Base-by-base conservation (phyloP, 2,329 filamentous ascomycete genomes). In the Rhexocercosporidium sp. region DNA sequence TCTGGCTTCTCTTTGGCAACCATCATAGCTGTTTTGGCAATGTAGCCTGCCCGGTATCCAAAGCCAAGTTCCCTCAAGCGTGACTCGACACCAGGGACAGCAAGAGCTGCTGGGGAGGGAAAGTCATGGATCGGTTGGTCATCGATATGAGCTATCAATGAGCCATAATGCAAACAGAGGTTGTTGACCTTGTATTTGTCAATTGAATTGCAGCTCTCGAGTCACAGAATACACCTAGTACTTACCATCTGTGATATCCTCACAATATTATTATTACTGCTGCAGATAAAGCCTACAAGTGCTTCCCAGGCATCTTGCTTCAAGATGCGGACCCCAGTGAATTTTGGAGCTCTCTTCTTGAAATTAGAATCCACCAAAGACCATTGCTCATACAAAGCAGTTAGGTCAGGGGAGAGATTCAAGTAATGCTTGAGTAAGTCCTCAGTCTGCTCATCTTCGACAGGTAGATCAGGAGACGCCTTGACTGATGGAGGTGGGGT, bases 271-370 rank as follows among this genome's bases (percentile, higher is more conserved):
- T 99, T 99, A 81, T 99, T 99, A 80, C 94, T 97, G 80, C 94
- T 97, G 84, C 96, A 99, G 71, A 99, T 99, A 79, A 99, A 99
- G 65, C 92, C 90, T 27, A 99, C 84, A 25, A 99, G 83, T 0
- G 96, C 90, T 79, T 99, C 96, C 96, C 96, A 99, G 0, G 95
- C 90, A 82, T 97, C 94, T 81, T 99, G 96, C 74, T 91, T 92
- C 53, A 99, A 82, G 71, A 99, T 97, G 25, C 96, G 90, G 65
- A 99, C 92, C 14, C 96, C 96, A 0, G 91, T 90, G 78, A 99
- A 99, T 65, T 90, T 89, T 0, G 92, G 90, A 0, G 96, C 95
- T 72, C 92, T 93, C 76, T 90, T 91, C 74, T 90, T 91, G 80
- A 99, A 99, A 78, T 98, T 97, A 29, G 90, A 80, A 77, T 99